Percentiles rank a stretch among this genome's conserved stretches.
Conservation (phyloP, 352 stramenopile genomes). For the Phytophthora citricola region DNA sequence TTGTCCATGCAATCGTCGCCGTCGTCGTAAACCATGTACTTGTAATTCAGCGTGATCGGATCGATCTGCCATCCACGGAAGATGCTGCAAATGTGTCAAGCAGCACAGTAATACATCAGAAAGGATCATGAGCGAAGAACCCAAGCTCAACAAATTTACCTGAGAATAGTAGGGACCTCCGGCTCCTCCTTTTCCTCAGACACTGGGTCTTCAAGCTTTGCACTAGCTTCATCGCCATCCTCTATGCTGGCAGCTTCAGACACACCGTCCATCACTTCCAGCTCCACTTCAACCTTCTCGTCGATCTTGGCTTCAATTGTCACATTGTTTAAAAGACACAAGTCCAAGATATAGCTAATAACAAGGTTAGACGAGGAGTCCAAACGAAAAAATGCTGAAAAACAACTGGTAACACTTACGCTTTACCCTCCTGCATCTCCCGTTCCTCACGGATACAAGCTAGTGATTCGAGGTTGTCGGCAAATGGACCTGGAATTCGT, state of each 20-base stretch:
- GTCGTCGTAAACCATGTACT: constrained; percentile 82
- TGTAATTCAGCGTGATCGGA: constrained; percentile 79
- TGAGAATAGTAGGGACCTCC: constrained; percentile 55
- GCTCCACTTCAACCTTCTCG: constrained; percentile 29
- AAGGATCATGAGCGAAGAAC: background rate
- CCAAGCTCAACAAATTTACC: constrained; percentile 30
- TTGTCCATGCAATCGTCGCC: constrained; percentile 66
- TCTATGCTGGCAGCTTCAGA: constrained; percentile 10
- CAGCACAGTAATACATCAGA: background rate
- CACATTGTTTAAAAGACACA: constrained; percentile 71
- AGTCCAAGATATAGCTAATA: constrained; percentile 57
- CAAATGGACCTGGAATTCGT: constrained; percentile 46
- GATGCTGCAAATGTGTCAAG: constrained; percentile 47
- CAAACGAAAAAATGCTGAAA: background rate
- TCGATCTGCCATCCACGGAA: constrained; percentile 84
- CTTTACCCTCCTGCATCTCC: constrained; percentile 48
- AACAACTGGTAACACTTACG: constrained; percentile 35
- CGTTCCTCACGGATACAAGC: constrained; percentile 54
- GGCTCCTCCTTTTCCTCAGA: constrained; percentile 25
- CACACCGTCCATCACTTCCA: constrained; percentile 29
- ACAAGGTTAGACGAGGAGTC: constrained; percentile 7
- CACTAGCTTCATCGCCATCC: constrained; percentile 8
- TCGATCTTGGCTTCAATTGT: constrained; percentile 51
- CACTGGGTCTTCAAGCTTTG: constrained; percentile 17
- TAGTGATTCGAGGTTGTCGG: constrained; percentile 32